phyloP scores from a whole-genome alignment of 495 filamentous ascomycete genomes.

The Penicillium atrosanguineum region DNA sequence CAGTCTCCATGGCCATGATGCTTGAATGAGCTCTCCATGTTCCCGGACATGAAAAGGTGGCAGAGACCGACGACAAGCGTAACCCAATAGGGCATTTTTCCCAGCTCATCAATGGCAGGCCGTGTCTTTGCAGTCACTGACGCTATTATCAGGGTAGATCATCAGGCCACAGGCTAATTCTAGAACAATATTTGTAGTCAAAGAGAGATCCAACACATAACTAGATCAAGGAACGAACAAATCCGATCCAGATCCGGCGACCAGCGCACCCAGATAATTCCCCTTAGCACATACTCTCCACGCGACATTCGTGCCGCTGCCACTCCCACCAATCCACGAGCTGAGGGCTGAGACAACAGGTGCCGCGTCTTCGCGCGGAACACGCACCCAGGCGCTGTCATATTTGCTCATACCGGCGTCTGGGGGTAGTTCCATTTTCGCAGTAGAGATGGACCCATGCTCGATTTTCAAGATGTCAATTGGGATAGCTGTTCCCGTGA shows the following conservation, averaged over 20 bases:
- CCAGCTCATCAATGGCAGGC: too few relatives aligned
- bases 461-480: conserved; percentile 75
- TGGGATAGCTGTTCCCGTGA: conserved; percentile 70
- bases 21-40: too few relatives aligned
- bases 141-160: not conserved
- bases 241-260: conserved; percentile 41
- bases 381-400: conserved; percentile 65
- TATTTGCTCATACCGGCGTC: not conserved
- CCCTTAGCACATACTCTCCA: conserved; percentile 59
- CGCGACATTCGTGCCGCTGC: conserved; percentile 40
- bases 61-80: not conserved
- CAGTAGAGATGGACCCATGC: not conserved
- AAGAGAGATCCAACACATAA: not conserved
- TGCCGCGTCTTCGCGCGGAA: conserved; percentile 65
- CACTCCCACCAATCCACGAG: conserved; percentile 53
- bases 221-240: conserved; percentile 36
- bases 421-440: not conserved
- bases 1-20: too few relatives aligned
- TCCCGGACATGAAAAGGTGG: not conserved
- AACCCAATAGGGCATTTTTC: too few relatives aligned
- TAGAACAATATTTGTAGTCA: not conserved
- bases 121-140: not conserved
- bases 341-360: conserved; percentile 67
- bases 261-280: conserved; percentile 51
- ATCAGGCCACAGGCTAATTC: not conserved